A percentile compares a stretch with the other conserved stretches of the same genome.
Evolutionary conservation across 129 eudicot genomes (phyloP).

Genomic region (Flaveria sonorensis): DNA sequence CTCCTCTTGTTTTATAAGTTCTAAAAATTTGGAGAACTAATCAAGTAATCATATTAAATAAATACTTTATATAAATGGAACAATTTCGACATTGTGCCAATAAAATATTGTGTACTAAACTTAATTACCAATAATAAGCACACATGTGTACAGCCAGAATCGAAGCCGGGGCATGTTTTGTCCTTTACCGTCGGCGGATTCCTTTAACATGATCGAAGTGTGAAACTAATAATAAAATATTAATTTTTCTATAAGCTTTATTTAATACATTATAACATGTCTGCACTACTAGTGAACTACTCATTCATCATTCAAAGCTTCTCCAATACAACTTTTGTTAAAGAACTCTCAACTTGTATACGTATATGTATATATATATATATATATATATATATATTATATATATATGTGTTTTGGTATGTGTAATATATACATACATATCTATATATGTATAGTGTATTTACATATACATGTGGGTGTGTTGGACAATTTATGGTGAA

Average conservation of each 20-base stretch:
- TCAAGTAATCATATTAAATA: too few species aligned
- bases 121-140: too few species aligned
- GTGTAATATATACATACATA: too few species aligned
- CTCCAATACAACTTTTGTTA: neutral
- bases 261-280: neutral
- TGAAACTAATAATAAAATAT: neutral
- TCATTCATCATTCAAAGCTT: constrained; percentile 19
- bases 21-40: too few species aligned
- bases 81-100: too few species aligned
- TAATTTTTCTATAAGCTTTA: neutral
- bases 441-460: neutral
- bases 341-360: neutral
- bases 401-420: too few species aligned
- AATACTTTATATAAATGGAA: too few species aligned
- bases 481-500: neutral
- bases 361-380: too few species aligned
- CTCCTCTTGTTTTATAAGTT: too few species aligned
- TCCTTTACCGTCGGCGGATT: constrained; percentile 43
- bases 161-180: constrained; percentile 19
- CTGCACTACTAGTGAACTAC: neutral
- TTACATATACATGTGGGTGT: neutral
- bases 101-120: neutral
- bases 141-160: neutral
- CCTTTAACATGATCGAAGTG: neutral
- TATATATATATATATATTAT: too few species aligned